Evolutionary conservation across 1,139 yeast genomes (phyloP), one percentile per base, ranked within the genome.

Genomic region (Blastobotrys niveus): DNA sequence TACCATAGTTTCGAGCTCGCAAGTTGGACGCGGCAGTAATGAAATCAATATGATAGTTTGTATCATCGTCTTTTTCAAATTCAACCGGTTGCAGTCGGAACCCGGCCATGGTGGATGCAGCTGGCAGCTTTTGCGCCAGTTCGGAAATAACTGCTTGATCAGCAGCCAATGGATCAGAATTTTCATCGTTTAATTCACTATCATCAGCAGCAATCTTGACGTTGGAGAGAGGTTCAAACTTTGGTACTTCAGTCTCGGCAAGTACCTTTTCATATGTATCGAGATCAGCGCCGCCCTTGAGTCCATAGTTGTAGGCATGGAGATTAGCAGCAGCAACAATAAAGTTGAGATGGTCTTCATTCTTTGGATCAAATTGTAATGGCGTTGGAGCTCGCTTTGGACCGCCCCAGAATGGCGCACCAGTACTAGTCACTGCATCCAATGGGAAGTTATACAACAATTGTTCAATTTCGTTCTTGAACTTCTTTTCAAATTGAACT

Each of bases 341-440:
- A 57, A 89, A 91, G 59, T 84, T 78, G 62, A 81, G 76, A 62
- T 91, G 97, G 58, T 85, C 82, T 10, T 74, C 73, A 60, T 88
- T 80, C 56, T 78, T 70, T 53, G 82, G 72, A 60, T 88, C 94
- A 63, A 91, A 89, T 15, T 56, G 71, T 52, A 88, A 73, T 18
- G 96, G 88, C 38, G 76, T 77, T 45, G 99, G 99, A 19, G 96
- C 95, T 64, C 98, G 81, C 70, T 91, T 91, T 37, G 97, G 94
- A 49, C 97, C 96, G 21, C 95, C 80, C 99, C 99, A 91, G 68
- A 91, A 91, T 53, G 95, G 93, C 30, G 83, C 89, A 46, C 98
- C 98, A 47, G 76, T 75, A 0, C 95, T 80, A 2, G 96, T 91
- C 45, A 76, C 81, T 5, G 97, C 94, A 67, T 91, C 98, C 51